Conservation (phyloP, 192 early-diverging fungal genomes). For the Coemansia sp. region DNA sequence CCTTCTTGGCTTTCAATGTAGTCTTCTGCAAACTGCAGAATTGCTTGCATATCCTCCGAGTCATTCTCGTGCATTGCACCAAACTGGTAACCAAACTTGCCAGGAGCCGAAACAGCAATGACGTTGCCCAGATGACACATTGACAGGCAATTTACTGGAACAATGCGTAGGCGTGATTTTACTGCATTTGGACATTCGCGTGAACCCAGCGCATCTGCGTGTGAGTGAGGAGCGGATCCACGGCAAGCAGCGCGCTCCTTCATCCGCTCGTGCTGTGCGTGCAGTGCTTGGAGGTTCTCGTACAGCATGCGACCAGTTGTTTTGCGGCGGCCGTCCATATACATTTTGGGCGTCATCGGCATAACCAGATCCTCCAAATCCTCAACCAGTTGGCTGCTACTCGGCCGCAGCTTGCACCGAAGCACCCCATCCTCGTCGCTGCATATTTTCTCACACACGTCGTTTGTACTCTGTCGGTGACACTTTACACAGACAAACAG, state of each 20-base stretch:
- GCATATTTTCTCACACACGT: constrained; percentile 55
- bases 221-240: constrained; percentile 35
- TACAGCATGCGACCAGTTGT: constrained; percentile 55
- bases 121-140: constrained; percentile 55
- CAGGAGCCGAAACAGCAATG: constrained; percentile 38
- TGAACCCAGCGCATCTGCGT: constrained; percentile 9
- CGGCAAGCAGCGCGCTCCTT: constrained; percentile 48
- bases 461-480: constrained; percentile 48
- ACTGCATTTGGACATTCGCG: constrained; percentile 41
- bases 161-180: constrained; percentile 27
- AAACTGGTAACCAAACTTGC: constrained; percentile 56
- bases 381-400: constrained; percentile 40
- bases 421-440: constrained; percentile 53
- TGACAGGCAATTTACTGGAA: constrained; percentile 53
- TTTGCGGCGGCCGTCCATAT: constrained; percentile 44
- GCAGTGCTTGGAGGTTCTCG: constrained; percentile 48
- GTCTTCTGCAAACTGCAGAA: constrained; percentile 55
- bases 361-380: constrained; percentile 44
- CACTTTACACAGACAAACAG: constrained; percentile 56
- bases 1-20: constrained; percentile 30
- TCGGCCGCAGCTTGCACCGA: constrained; percentile 48
- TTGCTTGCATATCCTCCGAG: constrained; percentile 52
- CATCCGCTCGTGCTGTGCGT: constrained; percentile 48
- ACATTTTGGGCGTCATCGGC: constrained; percentile 54
- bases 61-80: constrained; percentile 52